Conservation (phyloP, 148 eudicot species). For the Camellia japonica region DNA sequence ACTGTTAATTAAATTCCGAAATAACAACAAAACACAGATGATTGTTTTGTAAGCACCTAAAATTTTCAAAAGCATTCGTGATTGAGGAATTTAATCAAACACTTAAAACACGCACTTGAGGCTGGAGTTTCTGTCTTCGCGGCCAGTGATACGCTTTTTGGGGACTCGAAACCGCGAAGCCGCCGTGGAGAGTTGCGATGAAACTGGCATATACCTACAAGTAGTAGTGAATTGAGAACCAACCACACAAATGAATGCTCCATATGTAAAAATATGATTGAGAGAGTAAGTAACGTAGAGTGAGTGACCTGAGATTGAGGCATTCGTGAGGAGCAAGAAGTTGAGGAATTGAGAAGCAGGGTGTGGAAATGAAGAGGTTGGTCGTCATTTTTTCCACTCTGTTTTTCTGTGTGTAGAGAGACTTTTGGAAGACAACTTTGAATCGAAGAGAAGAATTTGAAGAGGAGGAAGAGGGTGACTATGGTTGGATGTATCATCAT, state of each 20-base stretch:
- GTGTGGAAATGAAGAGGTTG: constrained; percentile 5
- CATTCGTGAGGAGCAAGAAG: neutral
- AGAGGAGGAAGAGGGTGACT: too few species aligned
- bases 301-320: constrained; percentile 4
- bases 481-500: too few species aligned
- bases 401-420: too few species aligned
- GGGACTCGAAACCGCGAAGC: constrained; percentile 17
- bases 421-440: too few species aligned
- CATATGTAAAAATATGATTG: neutral
- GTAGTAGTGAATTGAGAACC: neutral
- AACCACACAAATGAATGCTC: neutral
- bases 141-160: constrained; percentile 8
- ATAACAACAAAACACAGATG: neutral
- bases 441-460: too few species aligned
- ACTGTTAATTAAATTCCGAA: constrained; percentile 18
- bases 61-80: neutral
- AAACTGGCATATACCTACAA: constrained; percentile 18
- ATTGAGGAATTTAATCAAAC: neutral
- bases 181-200: constrained; percentile 1
- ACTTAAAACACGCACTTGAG: constrained; percentile 20
- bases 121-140: constrained; percentile 16
- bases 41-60: neutral
- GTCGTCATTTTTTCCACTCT: constrained; percentile 5
- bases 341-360: constrained; percentile 5
- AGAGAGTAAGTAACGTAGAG: neutral